Conservation (phyloP, 2,329 filamentous ascomycete species). For the Penicillium sp. region DNA sequence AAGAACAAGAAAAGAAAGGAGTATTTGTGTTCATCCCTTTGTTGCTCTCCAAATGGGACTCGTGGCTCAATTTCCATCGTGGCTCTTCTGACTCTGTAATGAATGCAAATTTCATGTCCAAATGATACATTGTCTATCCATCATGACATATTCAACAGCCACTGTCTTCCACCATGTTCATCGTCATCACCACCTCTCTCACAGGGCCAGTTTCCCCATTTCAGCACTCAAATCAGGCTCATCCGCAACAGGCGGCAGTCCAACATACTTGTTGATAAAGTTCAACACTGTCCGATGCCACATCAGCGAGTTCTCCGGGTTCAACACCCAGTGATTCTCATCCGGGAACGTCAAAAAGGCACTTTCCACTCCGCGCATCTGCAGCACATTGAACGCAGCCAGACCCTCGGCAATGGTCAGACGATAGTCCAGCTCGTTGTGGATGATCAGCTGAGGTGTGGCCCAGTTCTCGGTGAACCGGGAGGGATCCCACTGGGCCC, state of each 20-base stretch:
- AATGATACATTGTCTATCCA: too few relatives aligned
- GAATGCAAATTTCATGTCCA: too few relatives aligned
- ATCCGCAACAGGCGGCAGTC: conserved; percentile 42
- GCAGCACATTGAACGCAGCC: conserved; percentile 78
- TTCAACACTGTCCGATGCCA: conserved; percentile 84
- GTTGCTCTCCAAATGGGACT: too few relatives aligned
- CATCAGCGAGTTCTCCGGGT: conserved; percentile 81
- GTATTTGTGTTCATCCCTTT: too few relatives aligned
- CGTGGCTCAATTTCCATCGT: too few relatives aligned
- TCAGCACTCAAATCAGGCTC: conserved; percentile 17
- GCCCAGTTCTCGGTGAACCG: conserved; percentile 61
- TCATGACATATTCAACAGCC: neutral
- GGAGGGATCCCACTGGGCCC: conserved; percentile 55
- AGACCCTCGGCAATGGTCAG: conserved; percentile 79
- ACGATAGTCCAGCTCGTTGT: conserved; percentile 85
- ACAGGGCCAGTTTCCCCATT: conserved; percentile 19
- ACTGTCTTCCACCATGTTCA: neutral
- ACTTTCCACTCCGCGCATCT: conserved; percentile 67
- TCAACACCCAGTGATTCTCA: conserved; percentile 77
- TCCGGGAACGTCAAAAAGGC: conserved; percentile 76
- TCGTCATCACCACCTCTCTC: neutral
- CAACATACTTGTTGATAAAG: conserved; percentile 62
- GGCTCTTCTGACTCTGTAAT: too few relatives aligned
- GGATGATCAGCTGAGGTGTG: conserved; percentile 84
- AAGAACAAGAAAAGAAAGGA: too few relatives aligned